Evolutionary conservation across 257 asterid genomes (phyloP).

Genomic region (Jaltomata sinuosa): DNA sequence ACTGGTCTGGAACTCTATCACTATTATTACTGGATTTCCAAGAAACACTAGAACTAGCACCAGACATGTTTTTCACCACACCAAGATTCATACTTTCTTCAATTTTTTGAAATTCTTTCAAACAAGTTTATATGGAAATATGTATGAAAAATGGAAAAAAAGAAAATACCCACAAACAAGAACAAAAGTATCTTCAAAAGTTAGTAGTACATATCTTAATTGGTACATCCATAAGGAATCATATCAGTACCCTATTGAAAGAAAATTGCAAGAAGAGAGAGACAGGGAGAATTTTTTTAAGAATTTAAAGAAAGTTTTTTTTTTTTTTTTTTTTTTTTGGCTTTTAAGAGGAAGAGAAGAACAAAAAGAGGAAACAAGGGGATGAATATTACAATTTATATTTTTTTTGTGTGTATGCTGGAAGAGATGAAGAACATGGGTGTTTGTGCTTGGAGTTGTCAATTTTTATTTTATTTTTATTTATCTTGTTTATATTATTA

Average conservation of each 20-base stretch:
- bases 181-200: slow-evolving; percentile 5
- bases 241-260: background rate
- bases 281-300: background rate
- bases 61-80: slow-evolving; percentile 35
- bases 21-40: slow-evolving; percentile 53
- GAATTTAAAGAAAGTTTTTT: background rate
- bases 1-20: slow-evolving; percentile 60
- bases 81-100: slow-evolving; percentile 62
- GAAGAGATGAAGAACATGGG: background rate
- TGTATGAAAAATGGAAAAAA: background rate
- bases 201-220: background rate
- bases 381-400: background rate
- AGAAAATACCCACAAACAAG: background rate
- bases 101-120: background rate
- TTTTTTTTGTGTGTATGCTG: background rate
- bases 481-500: background rate
- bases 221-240: slow-evolving; percentile 5
- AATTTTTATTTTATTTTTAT: background rate
- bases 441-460: background rate
- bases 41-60: slow-evolving; percentile 33
- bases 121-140: background rate
- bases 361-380: background rate
- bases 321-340: background rate
- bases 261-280: background rate
- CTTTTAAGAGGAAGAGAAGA: background rate